Evolutionary conservation across 2,329 filamentous ascomycete genomes (phyloP), one percentile per base, ranked within the genome.

Genomic region (Myriosclerotinia duriaeana): DNA sequence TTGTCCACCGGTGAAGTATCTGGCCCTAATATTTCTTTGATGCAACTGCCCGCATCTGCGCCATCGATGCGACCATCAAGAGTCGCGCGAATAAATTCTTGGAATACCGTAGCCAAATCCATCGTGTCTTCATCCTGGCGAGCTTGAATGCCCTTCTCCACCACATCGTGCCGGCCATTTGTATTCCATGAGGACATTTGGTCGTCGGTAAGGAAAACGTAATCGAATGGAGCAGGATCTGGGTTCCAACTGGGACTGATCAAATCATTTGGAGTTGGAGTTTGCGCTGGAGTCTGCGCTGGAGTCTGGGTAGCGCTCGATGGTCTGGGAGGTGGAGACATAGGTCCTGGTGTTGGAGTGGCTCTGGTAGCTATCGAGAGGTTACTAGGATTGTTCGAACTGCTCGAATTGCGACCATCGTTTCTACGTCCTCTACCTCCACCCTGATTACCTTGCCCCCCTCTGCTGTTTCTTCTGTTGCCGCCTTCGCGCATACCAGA

Each of bases 31-130:
- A 97, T 90, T 68, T 93, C 87, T 74, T 88, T 90, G 67, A 97
- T 84, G 66, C 88, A 85, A 26, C 79, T 80, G 36, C 93, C 94
- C 58, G 91, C 88, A 72, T 93, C 89, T 7, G 78, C 76, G 2
- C 91, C 82, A 50, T 85, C 82, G 55, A 97, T 78, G 59, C 88
- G 85, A 53, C 83, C 84, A 74, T 92, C 88, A 15, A 96, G 79
- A 22, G 89, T 88, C 44, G 91, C 87, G 69, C 89, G 87, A 46
- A 95, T 85, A 48, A 97, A 85, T 77, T 99, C 95, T 79, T 97
- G 92, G 72, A 93, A 92, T 30, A 97, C 80, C 17, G 84, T 84
- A 40, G 89, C 87, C 48, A 96, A 80, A 66, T 87, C 85, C 55
- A 89, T 82, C 9, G 85, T 80, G 74, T 96, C 89, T 71, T 90